Evolutionary conservation across 495 filamentous ascomycete genomes (phyloP).

Genomic region (Penicillium macrosclerotiorum): DNA sequence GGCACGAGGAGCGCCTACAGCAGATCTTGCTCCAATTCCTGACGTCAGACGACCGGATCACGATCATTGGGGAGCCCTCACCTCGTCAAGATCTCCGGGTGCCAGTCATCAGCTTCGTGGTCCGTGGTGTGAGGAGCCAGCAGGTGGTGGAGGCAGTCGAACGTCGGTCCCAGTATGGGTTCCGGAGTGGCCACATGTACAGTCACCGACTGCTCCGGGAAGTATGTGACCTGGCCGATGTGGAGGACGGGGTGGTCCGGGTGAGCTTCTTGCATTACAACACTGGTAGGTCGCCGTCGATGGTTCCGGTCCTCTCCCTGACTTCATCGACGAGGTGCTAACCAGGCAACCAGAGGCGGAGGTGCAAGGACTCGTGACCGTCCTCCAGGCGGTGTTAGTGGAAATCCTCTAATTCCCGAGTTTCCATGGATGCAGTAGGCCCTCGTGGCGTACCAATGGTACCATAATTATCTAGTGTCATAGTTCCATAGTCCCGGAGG

Average conservation of each 20-base stretch:
- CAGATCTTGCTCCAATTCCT: constrained; percentile 56
- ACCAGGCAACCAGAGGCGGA: constrained; percentile 51
- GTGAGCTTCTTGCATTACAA: constrained; percentile 77
- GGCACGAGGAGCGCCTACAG: constrained; percentile 62
- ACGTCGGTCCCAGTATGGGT: constrained; percentile 50
- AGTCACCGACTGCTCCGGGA: constrained; percentile 58
- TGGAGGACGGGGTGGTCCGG: constrained; percentile 62
- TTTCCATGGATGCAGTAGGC: neutral
- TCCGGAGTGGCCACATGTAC: constrained; percentile 70
- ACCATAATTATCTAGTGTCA: no score
- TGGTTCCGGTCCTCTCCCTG: constrained; percentile 2
- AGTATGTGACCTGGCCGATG: constrained; percentile 51
- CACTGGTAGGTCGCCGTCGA: constrained; percentile 55
- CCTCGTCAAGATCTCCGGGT: constrained; percentile 48
- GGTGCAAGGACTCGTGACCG: constrained; percentile 48
- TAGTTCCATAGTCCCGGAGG: no score
- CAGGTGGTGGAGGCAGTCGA: constrained; percentile 64
- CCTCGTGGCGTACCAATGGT: neutral
- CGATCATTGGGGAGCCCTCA: constrained; percentile 54
- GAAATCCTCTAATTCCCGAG: neutral
- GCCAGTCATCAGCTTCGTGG: constrained; percentile 64
- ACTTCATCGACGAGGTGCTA: constrained; percentile 5
- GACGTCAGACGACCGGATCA: constrained; percentile 41
- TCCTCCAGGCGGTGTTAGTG: constrained; percentile 42
- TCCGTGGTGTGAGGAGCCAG: constrained; percentile 53